phyloP scores from a whole-genome alignment of 2,329 filamentous ascomycete genomes.

The Cladophialophora chaetospira region DNA sequence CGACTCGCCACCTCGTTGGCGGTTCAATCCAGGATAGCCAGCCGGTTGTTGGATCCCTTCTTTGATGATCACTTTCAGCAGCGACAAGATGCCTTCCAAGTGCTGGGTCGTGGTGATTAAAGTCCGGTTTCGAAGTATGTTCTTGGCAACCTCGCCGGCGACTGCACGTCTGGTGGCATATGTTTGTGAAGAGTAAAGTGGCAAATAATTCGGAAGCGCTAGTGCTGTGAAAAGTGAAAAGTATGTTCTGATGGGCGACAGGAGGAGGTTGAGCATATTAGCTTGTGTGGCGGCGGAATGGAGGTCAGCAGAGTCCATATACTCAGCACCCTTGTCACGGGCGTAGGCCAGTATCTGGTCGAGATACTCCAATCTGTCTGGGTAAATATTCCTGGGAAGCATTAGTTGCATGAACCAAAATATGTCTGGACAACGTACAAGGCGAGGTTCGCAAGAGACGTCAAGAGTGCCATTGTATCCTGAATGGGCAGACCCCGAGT shows the following conservation, averaged over 20 bases:
- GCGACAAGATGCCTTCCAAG: constrained; percentile 83
- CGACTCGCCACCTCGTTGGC: constrained; percentile 78
- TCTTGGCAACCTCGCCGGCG: constrained; percentile 82
- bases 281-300: constrained; percentile 86
- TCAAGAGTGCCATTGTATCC: constrained; percentile 88
- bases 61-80: constrained; percentile 87
- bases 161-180: constrained; percentile 90
- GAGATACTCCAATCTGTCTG: constrained; percentile 77
- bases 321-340: constrained; percentile 80
- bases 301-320: constrained; percentile 91
- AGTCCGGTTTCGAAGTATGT: constrained; percentile 79
- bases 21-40: constrained; percentile 76
- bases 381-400: constrained; percentile 77
- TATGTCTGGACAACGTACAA: constrained; percentile 56
- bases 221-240: constrained; percentile 94
- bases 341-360: constrained; percentile 92
- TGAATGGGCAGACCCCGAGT: constrained; percentile 88
- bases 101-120: constrained; percentile 75
- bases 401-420: background rate
- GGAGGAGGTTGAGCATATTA: constrained; percentile 84
- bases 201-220: constrained; percentile 86
- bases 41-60: constrained; percentile 84
- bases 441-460: constrained; percentile 90
- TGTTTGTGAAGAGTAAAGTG: constrained; percentile 85
- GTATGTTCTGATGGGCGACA: constrained; percentile 86